Percentiles rank a stretch among this genome's conserved stretches.
Evolutionary conservation across 768 basidiomycete genomes (phyloP).

Genomic region (Mycena chlorophos): DNA sequence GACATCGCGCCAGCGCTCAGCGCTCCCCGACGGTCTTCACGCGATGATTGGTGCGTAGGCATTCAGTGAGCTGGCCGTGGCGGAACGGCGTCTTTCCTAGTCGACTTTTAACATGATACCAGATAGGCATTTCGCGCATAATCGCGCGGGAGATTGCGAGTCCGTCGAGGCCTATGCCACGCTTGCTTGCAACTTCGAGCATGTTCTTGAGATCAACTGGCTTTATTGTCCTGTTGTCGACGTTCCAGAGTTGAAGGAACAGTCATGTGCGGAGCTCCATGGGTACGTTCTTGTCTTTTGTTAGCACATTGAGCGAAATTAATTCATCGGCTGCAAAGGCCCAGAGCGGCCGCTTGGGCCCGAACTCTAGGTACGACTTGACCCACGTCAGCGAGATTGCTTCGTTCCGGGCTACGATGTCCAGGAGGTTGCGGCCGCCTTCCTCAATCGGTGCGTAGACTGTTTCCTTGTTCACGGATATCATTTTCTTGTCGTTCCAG

Average conservation of each 20-base stretch:
- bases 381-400: conserved; percentile 18
- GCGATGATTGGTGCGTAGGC: conserved; percentile 5
- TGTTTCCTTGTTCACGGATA: not conserved
- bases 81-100: not conserved
- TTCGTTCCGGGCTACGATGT: conserved; percentile 15
- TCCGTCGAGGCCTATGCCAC: conserved; percentile 7
- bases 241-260: conserved; percentile 2
- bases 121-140: conserved; percentile 5
- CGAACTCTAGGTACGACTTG: not conserved
- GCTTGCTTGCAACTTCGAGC: not conserved
- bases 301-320: not conserved
- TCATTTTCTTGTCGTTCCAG: not conserved
- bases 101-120: conserved; percentile 12
- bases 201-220: conserved; percentile 7
- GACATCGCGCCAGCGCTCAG: too few relatives aligned
- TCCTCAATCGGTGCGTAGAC: not conserved
- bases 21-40: conserved; percentile 8
- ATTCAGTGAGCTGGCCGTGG: not conserved
- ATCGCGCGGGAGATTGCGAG: conserved; percentile 13
- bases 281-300: not conserved
- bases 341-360: not conserved
- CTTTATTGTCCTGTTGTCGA: not conserved
- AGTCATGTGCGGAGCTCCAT: not conserved
- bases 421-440: conserved; percentile 12
- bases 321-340: not conserved